Evolutionary conservation across 1,139 yeast genomes (phyloP), one percentile per base, ranked within the genome.

Genomic region (Candida neerlandica): DNA sequence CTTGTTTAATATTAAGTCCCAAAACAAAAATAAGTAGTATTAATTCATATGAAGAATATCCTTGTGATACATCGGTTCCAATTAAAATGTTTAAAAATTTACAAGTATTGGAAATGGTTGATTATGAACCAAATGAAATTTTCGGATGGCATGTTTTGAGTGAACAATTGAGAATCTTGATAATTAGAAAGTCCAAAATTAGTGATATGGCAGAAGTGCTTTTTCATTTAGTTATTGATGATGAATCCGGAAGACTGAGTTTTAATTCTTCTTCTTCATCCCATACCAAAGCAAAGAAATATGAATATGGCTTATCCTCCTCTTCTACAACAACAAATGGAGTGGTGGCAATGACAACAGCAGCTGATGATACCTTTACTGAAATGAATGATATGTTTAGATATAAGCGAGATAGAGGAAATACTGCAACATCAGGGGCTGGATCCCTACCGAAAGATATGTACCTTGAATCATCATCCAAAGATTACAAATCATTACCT

Each of bases 21-120:
- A 84, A 81, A 51, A 74, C 83, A 9, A 81, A 81, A 52, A 77
- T 84, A 19, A 77, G 71, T 55, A 68, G 80, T 45, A 84, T 84
- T 34, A 73, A 71, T 45, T 84, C 85, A 1, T 85, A 82, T 60
- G 89, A 84, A 61, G 89, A 84, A 60, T 84, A 80, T 58, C 89
- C 89, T 1, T 84, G 86, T 61, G 89, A 84, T 59, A 83, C 89
- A 1, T 78, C 86, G 2, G 85, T 85, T 5, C 89, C 89, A 1
- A 62, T 85, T 14, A 69, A 69, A 45, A 75, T 82, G 67, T 84
- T 84, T 62, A 82, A 82, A 55, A 85, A 83, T 60, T 64, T 84
- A 41, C 82, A 84, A 50, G 86, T 83, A 19, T 68, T 84, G 46
- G 89, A 84, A 59, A 64, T 85, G 4, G 67, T 73, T 38, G 86